Conservation (phyloP, 306 rosid genomes). For the Malus asiatica region DNA sequence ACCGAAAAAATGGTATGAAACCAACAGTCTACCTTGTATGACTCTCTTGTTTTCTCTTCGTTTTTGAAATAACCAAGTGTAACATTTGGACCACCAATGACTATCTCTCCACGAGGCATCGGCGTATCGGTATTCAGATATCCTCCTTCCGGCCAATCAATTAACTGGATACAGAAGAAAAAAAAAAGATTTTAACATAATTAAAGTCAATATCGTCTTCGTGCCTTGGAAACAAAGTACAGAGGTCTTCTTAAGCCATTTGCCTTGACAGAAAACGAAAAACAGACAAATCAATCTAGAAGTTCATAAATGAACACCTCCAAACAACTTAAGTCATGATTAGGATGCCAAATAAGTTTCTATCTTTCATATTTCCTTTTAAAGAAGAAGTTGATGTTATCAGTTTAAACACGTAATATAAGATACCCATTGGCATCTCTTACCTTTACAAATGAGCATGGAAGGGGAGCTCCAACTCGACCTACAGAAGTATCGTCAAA, state of each 20-base stretch:
- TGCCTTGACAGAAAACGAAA: not conserved
- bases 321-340: not conserved
- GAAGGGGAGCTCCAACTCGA: constrained; percentile 97
- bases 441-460: constrained; percentile 87
- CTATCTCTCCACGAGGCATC: constrained; percentile 91
- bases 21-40: constrained; percentile 62
- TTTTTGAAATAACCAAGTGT: constrained; percentile 93
- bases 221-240: not conserved
- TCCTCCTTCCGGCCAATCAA: constrained; percentile 95
- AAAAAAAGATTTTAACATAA: not conserved
- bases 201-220: not conserved
- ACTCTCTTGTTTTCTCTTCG: constrained; percentile 79
- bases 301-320: not conserved
- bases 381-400: not conserved
- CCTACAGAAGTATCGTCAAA: constrained; percentile 81
- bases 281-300: not conserved
- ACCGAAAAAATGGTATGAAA: not conserved
- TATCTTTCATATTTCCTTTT: not conserved
- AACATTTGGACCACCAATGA: constrained; percentile 88
- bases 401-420: not conserved
- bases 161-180: constrained; percentile 47
- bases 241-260: not conserved
- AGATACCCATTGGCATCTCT: constrained; percentile 9
- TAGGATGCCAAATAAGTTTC: not conserved
- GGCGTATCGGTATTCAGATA: constrained; percentile 61